Evolutionary conservation across 345 rosid species (phyloP).

Genomic region (Abelmoschus esculentus): DNA sequence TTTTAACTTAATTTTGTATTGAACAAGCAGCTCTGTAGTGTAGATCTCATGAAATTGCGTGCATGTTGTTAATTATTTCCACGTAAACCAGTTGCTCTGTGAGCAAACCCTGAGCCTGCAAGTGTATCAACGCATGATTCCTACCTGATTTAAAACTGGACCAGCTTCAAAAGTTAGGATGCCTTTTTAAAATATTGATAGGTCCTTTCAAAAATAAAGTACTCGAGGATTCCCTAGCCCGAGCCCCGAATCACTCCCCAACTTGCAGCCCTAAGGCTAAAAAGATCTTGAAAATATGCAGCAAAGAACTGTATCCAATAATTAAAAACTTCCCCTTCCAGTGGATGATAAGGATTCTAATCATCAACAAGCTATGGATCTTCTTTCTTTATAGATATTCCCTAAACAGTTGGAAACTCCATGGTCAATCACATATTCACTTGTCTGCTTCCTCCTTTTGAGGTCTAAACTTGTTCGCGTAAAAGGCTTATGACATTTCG

Average conservation of each 20-base stretch:
- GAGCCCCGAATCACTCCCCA: background rate
- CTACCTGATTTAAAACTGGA: background rate
- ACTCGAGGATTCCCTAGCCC: constrained; percentile 18
- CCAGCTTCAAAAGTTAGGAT: background rate
- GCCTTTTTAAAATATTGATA: background rate
- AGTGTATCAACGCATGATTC: background rate
- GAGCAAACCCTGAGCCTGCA: background rate
- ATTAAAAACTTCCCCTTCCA: constrained; percentile 4
- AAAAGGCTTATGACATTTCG: too few relatives aligned
- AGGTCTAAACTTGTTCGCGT: background rate
- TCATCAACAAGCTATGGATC: constrained; percentile 16
- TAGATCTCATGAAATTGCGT: background rate
- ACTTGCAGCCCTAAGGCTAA: constrained; percentile 21
- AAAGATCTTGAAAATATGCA: constrained; percentile 17
- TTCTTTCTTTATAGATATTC: background rate
- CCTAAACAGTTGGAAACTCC: background rate
- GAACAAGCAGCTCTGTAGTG: background rate
- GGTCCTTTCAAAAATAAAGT: constrained; percentile 14
- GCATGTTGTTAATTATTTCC: background rate
- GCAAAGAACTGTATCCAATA: constrained; percentile 18
- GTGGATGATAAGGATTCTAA: constrained; percentile 44
- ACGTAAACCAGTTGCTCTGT: background rate
- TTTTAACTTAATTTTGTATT: background rate
- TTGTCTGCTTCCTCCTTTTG: constrained; percentile 19
- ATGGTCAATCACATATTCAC: background rate